A percentile compares a stretch with the other conserved stretches of the same genome.
phyloP scores from a whole-genome alignment of 495 filamentous ascomycete species.

The Annulohypoxylon nitens region DNA sequence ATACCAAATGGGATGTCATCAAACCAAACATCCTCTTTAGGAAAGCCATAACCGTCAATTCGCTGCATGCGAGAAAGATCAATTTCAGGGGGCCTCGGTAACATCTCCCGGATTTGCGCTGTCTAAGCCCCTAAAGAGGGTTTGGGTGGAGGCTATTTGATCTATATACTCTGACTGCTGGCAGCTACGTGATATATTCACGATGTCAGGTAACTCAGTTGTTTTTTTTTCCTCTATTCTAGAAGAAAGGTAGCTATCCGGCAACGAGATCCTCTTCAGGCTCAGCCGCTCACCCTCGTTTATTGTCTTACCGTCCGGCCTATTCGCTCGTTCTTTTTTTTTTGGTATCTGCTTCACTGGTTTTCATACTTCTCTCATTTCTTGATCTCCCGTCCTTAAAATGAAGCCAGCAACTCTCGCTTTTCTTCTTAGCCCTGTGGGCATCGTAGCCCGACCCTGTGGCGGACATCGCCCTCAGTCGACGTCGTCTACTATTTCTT shows the following conservation, averaged over 20 bases:
- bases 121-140: slow-evolving; percentile 24
- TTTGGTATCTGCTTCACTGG: slow-evolving; percentile 1
- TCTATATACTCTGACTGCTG: slow-evolving; percentile 5
- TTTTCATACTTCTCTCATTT: slow-evolving; percentile 14
- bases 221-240: slow-evolving; percentile 7
- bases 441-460: slow-evolving; percentile 37
- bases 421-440: slow-evolving; percentile 36
- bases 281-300: slow-evolving; percentile 30
- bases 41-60: slow-evolving; percentile 25
- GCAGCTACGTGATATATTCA: not conserved
- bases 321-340: slow-evolving; percentile 17
- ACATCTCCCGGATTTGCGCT: slow-evolving; percentile 31
- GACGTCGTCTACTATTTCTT: slow-evolving; percentile 8
- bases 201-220: slow-evolving; percentile 3
- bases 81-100: slow-evolving; percentile 19
- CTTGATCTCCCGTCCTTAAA: slow-evolving; percentile 6
- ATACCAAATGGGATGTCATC: slow-evolving; percentile 22
- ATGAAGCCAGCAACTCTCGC: slow-evolving; percentile 40
- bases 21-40: slow-evolving; percentile 24
- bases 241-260: slow-evolving; percentile 7
- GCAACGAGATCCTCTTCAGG: slow-evolving; percentile 6
- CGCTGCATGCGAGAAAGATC: slow-evolving; percentile 18
- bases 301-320: slow-evolving; percentile 10
- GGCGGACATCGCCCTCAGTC: slow-evolving; percentile 34
- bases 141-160: not conserved